Percentiles rank a stretch among this genome's conserved stretches.
These are phyloP conservation scores for Trypanosoma conorhini DNA, from an alignment of 208 protist species.

Conservation along the genomic window DNA sequence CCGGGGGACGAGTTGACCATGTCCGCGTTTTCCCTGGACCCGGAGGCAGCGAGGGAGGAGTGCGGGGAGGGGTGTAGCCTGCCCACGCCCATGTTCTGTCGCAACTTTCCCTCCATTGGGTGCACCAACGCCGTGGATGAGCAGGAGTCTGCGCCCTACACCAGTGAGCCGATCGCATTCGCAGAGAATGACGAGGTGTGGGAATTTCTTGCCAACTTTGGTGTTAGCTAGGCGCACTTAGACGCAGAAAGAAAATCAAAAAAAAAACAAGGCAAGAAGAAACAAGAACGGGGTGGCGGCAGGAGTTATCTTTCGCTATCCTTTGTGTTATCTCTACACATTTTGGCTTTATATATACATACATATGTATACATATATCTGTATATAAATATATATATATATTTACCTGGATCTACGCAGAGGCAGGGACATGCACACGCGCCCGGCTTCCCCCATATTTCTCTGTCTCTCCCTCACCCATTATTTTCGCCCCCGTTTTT, in stretches of 20 bases:
- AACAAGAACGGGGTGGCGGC: not conserved
- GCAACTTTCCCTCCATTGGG: not conserved
- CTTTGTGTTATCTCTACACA: not conserved
- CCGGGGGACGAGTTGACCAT: not conserved
- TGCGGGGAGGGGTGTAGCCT: constrained; percentile 6
- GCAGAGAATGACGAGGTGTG: not conserved
- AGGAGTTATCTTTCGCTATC: constrained; percentile 1
- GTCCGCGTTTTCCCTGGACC: not conserved
- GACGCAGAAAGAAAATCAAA: not conserved
- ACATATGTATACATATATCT: constrained; percentile 12
- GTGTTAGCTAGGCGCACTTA: not conserved
- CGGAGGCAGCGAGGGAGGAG: not conserved
- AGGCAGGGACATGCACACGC: not conserved
- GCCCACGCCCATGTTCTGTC: not conserved
- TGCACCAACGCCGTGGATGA: not conserved
- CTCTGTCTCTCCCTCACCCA: constrained; percentile 6
- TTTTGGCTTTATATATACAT: constrained; percentile 1
- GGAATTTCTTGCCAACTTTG: constrained; percentile 11
- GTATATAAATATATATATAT: constrained; percentile 8
- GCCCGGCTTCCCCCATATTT: not conserved
- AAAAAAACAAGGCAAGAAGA: not conserved
- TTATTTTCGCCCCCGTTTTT: not conserved
- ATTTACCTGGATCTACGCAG: constrained; percentile 1
- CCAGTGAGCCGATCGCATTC: not conserved
- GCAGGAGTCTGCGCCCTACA: not conserved